phyloP scores from a whole-genome alignment of 2,329 filamentous ascomycete genomes.

The Lecanicillium sp. region DNA sequence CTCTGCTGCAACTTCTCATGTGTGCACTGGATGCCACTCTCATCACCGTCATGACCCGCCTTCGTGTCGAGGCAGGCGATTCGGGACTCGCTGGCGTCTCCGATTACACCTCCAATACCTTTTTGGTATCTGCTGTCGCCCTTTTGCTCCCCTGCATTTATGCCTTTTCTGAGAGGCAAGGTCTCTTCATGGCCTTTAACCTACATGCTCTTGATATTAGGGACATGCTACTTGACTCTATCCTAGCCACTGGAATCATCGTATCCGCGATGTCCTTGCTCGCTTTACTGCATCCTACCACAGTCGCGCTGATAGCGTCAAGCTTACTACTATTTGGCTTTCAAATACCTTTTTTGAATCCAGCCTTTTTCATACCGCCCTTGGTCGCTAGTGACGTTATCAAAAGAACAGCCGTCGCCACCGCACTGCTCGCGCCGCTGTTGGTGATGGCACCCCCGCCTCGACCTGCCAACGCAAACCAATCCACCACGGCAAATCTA shows the following conservation, averaged over 20 bases:
- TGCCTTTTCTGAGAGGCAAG: too few species aligned
- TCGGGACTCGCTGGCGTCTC: too few species aligned
- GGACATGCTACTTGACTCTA: not conserved
- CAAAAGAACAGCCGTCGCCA: too few species aligned
- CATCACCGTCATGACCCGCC: constrained; percentile 17
- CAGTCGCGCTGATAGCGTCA: constrained; percentile 4
- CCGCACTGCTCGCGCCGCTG: too few species aligned
- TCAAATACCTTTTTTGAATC: constrained; percentile 9
- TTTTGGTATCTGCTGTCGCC: too few species aligned
- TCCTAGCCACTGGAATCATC: not conserved
- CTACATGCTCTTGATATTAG: not conserved
- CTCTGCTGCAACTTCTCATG: constrained; percentile 15
- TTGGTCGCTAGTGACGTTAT: too few species aligned
- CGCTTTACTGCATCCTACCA: not conserved
- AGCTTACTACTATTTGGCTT: constrained; percentile 9
- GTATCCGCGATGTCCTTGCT: not conserved
- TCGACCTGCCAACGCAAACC: too few species aligned
- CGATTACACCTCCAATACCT: too few species aligned
- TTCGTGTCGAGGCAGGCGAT: constrained; percentile 19
- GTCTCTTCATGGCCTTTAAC: too few species aligned
- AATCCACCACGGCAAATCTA: not conserved
- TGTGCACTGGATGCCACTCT: constrained; percentile 22
- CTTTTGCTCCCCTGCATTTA: too few species aligned
- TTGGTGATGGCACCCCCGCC: too few species aligned
- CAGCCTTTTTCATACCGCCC: not conserved